phyloP scores from a whole-genome alignment of 352 stramenopile genomes.

The Blastocystis sp. region DNA sequence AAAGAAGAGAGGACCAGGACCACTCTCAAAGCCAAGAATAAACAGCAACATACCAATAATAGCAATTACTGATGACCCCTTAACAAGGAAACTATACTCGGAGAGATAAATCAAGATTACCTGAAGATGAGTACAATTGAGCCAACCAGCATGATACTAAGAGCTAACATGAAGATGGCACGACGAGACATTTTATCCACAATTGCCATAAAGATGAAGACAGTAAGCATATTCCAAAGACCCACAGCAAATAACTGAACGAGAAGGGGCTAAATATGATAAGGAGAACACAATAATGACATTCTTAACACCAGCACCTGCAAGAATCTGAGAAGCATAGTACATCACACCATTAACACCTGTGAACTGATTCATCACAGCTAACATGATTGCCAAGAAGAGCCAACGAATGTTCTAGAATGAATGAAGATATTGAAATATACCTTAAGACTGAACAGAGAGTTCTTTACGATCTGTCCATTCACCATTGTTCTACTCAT shows the following conservation, averaged over 20 bases:
- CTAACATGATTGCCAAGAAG: conserved; percentile 46
- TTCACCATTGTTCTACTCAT: not conserved
- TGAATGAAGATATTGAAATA: not conserved
- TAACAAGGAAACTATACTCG: conserved; percentile 11
- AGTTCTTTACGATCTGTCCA: not conserved
- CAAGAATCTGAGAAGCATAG: conserved; percentile 38
- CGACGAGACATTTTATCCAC: conserved; percentile 44
- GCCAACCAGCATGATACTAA: conserved; percentile 45
- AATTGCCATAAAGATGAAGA: conserved; percentile 62
- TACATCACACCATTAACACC: conserved; percentile 62
- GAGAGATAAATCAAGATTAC: not conserved
- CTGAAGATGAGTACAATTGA: not conserved
- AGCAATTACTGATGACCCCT: conserved; percentile 13
- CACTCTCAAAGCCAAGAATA: conserved; percentile 60
- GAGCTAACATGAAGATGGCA: conserved; percentile 49
- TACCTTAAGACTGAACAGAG: not conserved
- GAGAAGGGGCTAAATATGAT: conserved; percentile 19
- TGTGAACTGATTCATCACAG: conserved; percentile 62
- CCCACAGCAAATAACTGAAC: conserved; percentile 54
- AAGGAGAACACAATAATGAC: not conserved
- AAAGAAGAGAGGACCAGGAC: conserved; percentile 61
- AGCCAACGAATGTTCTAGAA: conserved; percentile 51
- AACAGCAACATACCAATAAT: conserved; percentile 51
- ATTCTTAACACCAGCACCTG: conserved; percentile 28
- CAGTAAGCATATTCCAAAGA: conserved; percentile 61